These are phyloP conservation scores for Epichloe scottii DNA, from an alignment of 2,329 filamentous ascomycete genomes.

Conservation along the genomic window DNA sequence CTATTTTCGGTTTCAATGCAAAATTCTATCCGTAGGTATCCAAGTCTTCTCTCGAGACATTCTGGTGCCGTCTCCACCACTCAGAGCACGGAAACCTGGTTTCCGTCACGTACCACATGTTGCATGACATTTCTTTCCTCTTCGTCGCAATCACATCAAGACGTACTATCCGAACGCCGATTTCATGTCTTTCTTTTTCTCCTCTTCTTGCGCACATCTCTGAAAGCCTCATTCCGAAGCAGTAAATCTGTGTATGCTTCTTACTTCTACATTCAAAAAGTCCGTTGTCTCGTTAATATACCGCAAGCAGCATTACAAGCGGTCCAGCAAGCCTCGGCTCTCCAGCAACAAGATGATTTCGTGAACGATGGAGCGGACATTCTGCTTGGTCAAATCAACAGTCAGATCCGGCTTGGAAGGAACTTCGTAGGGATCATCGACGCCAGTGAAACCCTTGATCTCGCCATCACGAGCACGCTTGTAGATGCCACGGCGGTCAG, in stretches of 20 bases:
- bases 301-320: constrained; percentile 27
- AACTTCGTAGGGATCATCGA: constrained; percentile 90
- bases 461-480: constrained; percentile 70
- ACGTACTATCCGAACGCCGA: background rate
- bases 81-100: background rate
- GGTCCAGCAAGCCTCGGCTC: constrained; percentile 76
- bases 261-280: background rate
- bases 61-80: background rate
- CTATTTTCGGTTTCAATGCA: no score
- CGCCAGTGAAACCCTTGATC: constrained; percentile 96
- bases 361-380: constrained; percentile 85
- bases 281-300: background rate
- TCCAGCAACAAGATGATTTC: constrained; percentile 92
- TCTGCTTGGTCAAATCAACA: constrained; percentile 76
- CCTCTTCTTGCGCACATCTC: background rate
- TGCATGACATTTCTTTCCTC: background rate
- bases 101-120: background rate
- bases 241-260: no score
- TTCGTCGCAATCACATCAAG: background rate
- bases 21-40: no score
- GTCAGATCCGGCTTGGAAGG: constrained; percentile 71
- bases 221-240: background rate
- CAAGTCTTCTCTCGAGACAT: no score
- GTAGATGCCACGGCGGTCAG: constrained; percentile 87
- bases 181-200: background rate